A percentile compares a stretch with the other conserved stretches of the same genome.
Evolutionary conservation across 768 basidiomycete species (phyloP).

Genomic region (Candolleomyces aberdarensis): DNA sequence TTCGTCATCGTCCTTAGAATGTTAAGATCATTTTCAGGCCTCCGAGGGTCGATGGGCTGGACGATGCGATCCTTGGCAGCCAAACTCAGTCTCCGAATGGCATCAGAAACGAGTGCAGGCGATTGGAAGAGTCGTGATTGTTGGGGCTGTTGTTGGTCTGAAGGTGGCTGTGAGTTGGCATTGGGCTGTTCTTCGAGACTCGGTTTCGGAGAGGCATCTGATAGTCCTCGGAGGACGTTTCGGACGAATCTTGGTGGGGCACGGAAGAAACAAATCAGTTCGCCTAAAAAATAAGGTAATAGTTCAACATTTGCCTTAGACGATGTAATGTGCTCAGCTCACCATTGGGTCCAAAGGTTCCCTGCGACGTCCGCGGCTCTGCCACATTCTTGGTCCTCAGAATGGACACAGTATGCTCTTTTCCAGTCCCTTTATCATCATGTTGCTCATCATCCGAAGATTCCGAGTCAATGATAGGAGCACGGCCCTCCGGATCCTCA

Average conservation of each 20-base stretch:
- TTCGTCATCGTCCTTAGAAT: constrained; percentile 79
- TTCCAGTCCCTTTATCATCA: constrained; percentile 28
- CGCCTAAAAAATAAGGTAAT: no score
- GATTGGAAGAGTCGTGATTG: constrained; percentile 49
- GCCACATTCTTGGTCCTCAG: constrained; percentile 73
- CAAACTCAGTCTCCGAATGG: constrained; percentile 59
- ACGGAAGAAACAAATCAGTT: constrained; percentile 84
- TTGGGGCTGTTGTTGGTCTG: constrained; percentile 16
- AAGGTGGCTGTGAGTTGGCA: constrained; percentile 10
- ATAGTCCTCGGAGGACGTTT: constrained; percentile 48
- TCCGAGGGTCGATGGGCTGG: constrained; percentile 34
- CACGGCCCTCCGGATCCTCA: constrained; percentile 43
- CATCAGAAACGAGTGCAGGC: constrained; percentile 70
- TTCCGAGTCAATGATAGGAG: constrained; percentile 47
- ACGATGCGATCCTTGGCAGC: constrained; percentile 57
- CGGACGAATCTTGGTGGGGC: constrained; percentile 70
- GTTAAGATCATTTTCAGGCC: constrained; percentile 49
- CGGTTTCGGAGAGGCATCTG: constrained; percentile 37
- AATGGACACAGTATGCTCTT: constrained; percentile 51
- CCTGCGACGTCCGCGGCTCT: constrained; percentile 84
- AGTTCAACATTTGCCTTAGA: no score
- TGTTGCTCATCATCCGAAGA: constrained; percentile 61
- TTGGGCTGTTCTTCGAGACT: constrained; percentile 20
- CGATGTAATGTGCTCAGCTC: constrained; percentile 15
- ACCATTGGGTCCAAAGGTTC: constrained; percentile 89